These are phyloP conservation scores for Claviceps sp. DNA, from an alignment of 2,329 filamentous ascomycete genomes.

Conservation along the genomic window DNA sequence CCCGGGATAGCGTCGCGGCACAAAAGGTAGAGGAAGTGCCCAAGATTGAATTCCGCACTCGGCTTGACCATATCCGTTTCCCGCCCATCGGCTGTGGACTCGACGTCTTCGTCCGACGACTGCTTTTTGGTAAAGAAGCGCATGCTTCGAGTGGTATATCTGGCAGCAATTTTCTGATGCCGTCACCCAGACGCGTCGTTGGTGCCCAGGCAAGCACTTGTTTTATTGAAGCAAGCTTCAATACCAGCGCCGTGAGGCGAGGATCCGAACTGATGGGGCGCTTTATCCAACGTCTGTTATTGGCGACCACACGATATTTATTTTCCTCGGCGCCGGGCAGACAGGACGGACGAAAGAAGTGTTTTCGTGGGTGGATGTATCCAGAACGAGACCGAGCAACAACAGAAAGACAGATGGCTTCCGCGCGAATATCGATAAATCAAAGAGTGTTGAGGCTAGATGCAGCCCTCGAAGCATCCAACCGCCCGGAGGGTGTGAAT, in stretches of 20 bases:
- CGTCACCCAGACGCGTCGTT: not conserved
- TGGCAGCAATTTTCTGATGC: not conserved
- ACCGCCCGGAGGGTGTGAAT: too few species aligned
- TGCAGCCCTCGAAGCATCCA: too few species aligned
- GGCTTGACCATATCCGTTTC: not conserved
- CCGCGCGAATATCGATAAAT: too few species aligned
- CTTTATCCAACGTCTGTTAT: not conserved
- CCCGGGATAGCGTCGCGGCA: not conserved
- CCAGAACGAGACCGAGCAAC: too few species aligned
- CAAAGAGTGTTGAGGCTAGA: too few species aligned
- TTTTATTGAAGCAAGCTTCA: not conserved
- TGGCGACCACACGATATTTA: not conserved
- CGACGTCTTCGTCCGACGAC: not conserved
- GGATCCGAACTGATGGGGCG: not conserved
- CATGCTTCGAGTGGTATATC: not conserved
- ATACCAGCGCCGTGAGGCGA: not conserved
- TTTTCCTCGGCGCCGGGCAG: not conserved
- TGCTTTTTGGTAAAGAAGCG: not conserved
- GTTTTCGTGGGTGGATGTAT: too few species aligned
- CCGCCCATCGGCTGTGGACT: not conserved
- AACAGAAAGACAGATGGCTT: too few species aligned
- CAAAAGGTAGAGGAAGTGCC: not conserved
- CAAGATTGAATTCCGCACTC: not conserved
- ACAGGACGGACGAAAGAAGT: not conserved
- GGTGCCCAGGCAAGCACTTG: not conserved